phyloP scores from a whole-genome alignment of 768 basidiomycete species.

The Pholiota molesta region DNA sequence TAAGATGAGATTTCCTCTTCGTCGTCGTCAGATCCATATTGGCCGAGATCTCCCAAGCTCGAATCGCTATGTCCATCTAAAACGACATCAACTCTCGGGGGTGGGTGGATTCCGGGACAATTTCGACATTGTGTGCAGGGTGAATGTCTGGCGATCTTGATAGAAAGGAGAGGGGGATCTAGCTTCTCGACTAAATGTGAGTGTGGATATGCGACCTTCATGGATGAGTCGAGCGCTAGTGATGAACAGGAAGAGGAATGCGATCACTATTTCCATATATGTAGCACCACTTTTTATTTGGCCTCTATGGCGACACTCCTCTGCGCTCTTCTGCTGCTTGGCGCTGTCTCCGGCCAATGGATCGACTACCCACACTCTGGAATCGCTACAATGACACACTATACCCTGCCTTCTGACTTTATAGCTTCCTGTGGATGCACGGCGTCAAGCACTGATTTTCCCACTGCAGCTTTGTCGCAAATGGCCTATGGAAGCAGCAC shows the following conservation, averaged over 20 bases:
- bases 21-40: conserved; percentile 76
- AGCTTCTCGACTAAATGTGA: conserved; percentile 54
- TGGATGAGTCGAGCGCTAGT: conserved; percentile 26
- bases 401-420: conserved; percentile 55
- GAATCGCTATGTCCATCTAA: conserved; percentile 55
- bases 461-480: conserved; percentile 80
- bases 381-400: conserved; percentile 80
- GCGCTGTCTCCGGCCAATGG: conserved; percentile 43
- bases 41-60: conserved; percentile 55
- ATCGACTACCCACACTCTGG: conserved; percentile 66
- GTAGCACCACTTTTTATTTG: background rate
- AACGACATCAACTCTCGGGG: conserved; percentile 57
- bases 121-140: conserved; percentile 63
- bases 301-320: background rate
- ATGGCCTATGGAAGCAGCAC: conserved; percentile 78
- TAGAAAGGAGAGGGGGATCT: conserved; percentile 50
- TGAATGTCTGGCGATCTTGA: conserved; percentile 87
- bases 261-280: conserved; percentile 1
- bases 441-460: conserved; percentile 65
- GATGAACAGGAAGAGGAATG: conserved; percentile 6
- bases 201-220: conserved; percentile 73
- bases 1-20: conserved; percentile 62
- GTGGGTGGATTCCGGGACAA: conserved; percentile 77
- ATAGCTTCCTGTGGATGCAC: conserved; percentile 82
- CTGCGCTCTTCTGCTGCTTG: conserved; percentile 18